phyloP scores from a whole-genome alignment of 139 green algal species.

The Trebouxia sp. region DNA sequence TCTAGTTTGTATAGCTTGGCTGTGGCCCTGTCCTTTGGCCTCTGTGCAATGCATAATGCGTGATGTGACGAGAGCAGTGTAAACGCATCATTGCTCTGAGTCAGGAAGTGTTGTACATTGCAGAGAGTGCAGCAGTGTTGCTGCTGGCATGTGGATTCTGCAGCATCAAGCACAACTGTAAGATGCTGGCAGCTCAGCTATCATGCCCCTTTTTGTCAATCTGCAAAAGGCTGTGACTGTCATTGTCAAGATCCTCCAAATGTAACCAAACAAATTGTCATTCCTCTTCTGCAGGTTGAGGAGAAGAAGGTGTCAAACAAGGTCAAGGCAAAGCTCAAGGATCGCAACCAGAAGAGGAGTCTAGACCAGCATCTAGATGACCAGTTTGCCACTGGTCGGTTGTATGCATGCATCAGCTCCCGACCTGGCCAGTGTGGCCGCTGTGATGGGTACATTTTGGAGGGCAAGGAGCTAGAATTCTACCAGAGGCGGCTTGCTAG shows the following conservation, averaged over 20 bases:
- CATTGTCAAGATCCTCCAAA: not conserved
- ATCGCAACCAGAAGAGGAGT: slow-evolving; percentile 60
- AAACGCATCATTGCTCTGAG: too few relatives aligned
- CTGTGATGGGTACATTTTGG: slow-evolving; percentile 88
- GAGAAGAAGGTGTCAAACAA: slow-evolving; percentile 79
- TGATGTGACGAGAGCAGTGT: too few relatives aligned
- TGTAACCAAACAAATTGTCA: too few relatives aligned
- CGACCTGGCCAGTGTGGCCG: slow-evolving; percentile 69
- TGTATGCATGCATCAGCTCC: slow-evolving; percentile 68
- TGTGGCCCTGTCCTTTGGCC: too few relatives aligned
- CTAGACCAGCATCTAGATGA: slow-evolving; percentile 70
- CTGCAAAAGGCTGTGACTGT: not conserved
- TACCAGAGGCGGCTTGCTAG: slow-evolving; percentile 86
- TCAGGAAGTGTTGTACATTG: too few relatives aligned
- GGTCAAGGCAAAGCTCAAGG: slow-evolving; percentile 85
- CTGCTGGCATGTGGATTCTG: too few relatives aligned
- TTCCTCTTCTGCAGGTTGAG: slow-evolving; percentile 31
- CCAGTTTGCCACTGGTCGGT: slow-evolving; percentile 89
- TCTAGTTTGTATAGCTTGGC: too few relatives aligned
- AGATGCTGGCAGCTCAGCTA: too few relatives aligned
- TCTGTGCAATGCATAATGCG: too few relatives aligned
- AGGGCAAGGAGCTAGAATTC: slow-evolving; percentile 93
- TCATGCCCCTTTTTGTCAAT: too few relatives aligned
- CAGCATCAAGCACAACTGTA: too few relatives aligned
- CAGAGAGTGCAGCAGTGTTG: too few relatives aligned